Base-by-base conservation (phyloP, 2,329 filamentous ascomycete species). In the Neonectria faginata region DNA sequence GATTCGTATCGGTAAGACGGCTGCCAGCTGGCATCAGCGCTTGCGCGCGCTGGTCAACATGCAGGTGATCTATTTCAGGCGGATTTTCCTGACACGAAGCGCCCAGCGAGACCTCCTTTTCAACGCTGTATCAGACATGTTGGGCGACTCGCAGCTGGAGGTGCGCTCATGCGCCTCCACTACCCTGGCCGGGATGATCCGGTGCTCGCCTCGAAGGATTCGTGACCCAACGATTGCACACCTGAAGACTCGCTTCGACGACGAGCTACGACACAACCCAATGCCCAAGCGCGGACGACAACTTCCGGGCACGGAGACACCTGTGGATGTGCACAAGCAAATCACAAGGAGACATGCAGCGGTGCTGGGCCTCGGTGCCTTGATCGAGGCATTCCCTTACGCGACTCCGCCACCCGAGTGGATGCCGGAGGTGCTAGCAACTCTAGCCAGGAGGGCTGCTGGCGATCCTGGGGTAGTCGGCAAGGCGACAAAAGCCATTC, bases 11-110 rank as follows among this genome's bases (percentile, higher is more conserved):
- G 96, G 96, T 51, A 92, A 90, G 73, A 91, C 88, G 8, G 92
- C 94, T 1, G 82, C 89, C 3, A 96, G 92, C 60, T 99, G 96
- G 96, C 96, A 99, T 79, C 96, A 99, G 81, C 92, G 96, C 51
- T 86, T 99, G 42, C 89, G 97, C 27, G 93, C 97, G 47, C 88
- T 99, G 71, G 94, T 99, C 81, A 98, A 98, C 80, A 97, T 99
- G 85, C 97, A 99, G 75, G 95, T 98, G 69, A 91, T 99, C 72
- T 99, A 97, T 83, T 99, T 98, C 88, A 91, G 96, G 55, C 92
- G 95, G 27, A 87, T 99, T 41, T 99, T 99, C 84, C 83, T 98
- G 29, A 92, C 97, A 70, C 87, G 89, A 33, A 83, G 87, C 7
- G 81, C 86, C 8, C 91, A 97, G 77, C 92, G 96, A 58, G 87